These are phyloP conservation scores for Xylariaceae sp. DNA, from an alignment of 2,329 filamentous ascomycete genomes.

Conservation along the genomic window DNA sequence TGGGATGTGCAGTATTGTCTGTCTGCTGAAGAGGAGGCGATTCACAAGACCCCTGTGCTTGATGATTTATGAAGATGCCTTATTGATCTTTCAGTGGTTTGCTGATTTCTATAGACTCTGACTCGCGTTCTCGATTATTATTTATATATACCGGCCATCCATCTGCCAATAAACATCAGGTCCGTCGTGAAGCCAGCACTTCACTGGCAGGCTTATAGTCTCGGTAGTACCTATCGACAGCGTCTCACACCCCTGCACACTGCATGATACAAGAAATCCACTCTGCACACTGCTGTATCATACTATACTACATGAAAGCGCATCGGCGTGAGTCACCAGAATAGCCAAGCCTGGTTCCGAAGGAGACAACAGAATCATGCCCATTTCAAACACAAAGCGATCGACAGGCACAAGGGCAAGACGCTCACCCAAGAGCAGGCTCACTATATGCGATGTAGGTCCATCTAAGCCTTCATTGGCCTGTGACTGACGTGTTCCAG, in stretches of 20 bases:
- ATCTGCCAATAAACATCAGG: too few relatives aligned
- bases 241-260: too few relatives aligned
- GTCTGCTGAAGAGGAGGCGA: neutral
- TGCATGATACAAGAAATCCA: too few relatives aligned
- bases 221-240: neutral
- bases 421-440: slow-evolving; percentile 22
- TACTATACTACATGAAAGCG: neutral
- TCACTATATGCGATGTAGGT: slow-evolving; percentile 30
- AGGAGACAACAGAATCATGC: too few relatives aligned
- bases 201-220: neutral
- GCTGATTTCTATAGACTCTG: neutral
- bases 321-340: slow-evolving; percentile 14
- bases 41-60: neutral
- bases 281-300: neutral
- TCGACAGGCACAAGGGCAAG: too few relatives aligned
- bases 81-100: neutral
- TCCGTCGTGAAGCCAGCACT: neutral
- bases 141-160: neutral
- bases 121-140: neutral
- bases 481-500: slow-evolving; percentile 28
- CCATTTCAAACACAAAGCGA: too few relatives aligned
- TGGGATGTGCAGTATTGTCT: neutral
- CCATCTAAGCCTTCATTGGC: neutral
- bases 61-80: neutral
- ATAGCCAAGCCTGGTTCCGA: neutral